Base-by-base conservation (phyloP, 306 rosid species). In the Vigna nakashimae region DNA sequence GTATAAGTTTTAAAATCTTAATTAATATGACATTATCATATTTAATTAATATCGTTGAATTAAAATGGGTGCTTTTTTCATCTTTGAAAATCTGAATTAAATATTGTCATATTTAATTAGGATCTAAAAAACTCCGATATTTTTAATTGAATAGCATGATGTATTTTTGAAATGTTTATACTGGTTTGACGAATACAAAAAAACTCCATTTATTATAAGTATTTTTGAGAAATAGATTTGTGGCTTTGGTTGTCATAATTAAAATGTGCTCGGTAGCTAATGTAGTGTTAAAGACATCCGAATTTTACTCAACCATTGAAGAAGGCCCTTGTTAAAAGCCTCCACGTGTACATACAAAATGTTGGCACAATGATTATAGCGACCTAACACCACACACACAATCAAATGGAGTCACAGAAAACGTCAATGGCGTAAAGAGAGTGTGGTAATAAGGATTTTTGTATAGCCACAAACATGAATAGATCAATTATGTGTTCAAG, bases 331-430 rank as follows among this genome's bases (percentile, higher is more conserved):
- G 28, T 0, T 4, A 48, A 60, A 46, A 28, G 28, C 63, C 13
- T 63, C 72, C 73, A 71, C 73, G 73, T 24, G 38, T 65, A 42
- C 38, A 28, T 50, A 43, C 52, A 60, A 75, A 69, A 60, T 67
- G 84, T 15, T 59, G 59, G 5, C n/a, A 69, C 42, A 65, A 14
- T 34, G 49, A 40, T 64, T 18, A 55, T n/a, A 59, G 34, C 26
- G 46, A 76, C 69, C 53, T 69, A 69, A 76, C 77, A 75, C 62
- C 66, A 69, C 58, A 20, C 5, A 60, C 67, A 60, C 73, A 59
- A 74, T 38, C 49, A 36, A 53, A 30, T 13, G 40, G 38, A 24
- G n/a, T 67, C 26, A 2, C 20, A n/a, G 32, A 46, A 68, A 38
- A 36, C n/a, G 69, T 66, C 26, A 66, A 45, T 38, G 53, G 46